Percentiles rank a stretch among this genome's conserved stretches.
phyloP scores from a whole-genome alignment of 768 basidiomycete genomes.

The Phanerochaete sordida region DNA sequence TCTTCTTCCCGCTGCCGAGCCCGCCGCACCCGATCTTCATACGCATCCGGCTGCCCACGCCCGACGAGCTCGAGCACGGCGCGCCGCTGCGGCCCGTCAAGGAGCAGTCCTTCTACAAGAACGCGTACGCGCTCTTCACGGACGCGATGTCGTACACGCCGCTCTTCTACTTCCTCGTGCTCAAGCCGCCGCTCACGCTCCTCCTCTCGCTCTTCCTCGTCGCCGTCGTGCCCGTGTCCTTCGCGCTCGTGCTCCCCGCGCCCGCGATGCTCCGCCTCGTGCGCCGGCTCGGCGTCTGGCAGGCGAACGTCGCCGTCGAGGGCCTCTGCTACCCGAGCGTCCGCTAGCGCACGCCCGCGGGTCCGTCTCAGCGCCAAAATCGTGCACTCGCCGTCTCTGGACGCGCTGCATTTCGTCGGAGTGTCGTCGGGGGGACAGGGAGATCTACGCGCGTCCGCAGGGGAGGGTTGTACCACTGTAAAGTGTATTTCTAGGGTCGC shows the following conservation, averaged over 20 bases:
- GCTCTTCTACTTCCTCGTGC: conserved; percentile 84
- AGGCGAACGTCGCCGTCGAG: conserved; percentile 79
- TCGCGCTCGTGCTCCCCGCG: conserved; percentile 61
- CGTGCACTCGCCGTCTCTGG: no score
- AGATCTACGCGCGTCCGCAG: no score
- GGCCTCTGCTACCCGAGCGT: conserved; percentile 46
- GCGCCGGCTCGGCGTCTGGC: conserved; percentile 71
- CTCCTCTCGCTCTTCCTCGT: conserved; percentile 55
- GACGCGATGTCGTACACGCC: conserved; percentile 82
- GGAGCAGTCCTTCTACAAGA: conserved; percentile 77
- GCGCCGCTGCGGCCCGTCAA: conserved; percentile 27
- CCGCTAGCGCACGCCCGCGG: conserved; percentile 22
- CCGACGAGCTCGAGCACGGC: conserved; percentile 49
- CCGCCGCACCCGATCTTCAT: conserved; percentile 75
- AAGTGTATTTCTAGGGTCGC: conserved; percentile 2
- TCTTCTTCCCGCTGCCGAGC: conserved; percentile 58
- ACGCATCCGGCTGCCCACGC: conserved; percentile 49
- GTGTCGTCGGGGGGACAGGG: no score
- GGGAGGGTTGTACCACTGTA: no score
- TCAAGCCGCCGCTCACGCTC: conserved; percentile 79
- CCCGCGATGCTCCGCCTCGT: conserved; percentile 65
- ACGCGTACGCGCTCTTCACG: conserved; percentile 80
- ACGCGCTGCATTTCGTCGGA: no score
- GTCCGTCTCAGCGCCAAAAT: no score
- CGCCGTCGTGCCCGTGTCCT: conserved; percentile 51